Conservation (phyloP, 2,329 filamentous ascomycete genomes). For the Lachnellula hyalina region DNA sequence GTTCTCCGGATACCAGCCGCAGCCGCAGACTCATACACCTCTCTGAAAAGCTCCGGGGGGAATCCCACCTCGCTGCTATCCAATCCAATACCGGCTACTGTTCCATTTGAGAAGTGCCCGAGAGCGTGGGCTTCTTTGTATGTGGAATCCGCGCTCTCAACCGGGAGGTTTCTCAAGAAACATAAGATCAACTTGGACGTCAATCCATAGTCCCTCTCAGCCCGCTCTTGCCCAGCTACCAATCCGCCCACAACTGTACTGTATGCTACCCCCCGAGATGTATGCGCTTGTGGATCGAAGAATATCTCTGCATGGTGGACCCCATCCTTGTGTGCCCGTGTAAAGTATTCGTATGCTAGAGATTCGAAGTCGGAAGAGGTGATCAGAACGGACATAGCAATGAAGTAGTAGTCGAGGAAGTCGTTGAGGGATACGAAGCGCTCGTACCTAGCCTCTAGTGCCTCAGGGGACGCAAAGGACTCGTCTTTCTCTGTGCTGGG, state of each 20-base stretch:
- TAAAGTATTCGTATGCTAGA: slow-evolving; percentile 67
- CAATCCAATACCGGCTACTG: slow-evolving; percentile 59
- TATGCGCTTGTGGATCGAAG: slow-evolving; percentile 76
- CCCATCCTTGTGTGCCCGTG: slow-evolving; percentile 55
- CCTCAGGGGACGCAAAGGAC: slow-evolving; percentile 55
- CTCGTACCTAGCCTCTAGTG: slow-evolving; percentile 59
- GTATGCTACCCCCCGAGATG: slow-evolving; percentile 56
- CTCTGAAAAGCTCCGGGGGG: slow-evolving; percentile 54
- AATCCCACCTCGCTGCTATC: slow-evolving; percentile 58
- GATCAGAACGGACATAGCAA: slow-evolving; percentile 65
- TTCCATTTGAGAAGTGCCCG: slow-evolving; percentile 45
- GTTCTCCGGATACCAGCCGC: slow-evolving; percentile 55
- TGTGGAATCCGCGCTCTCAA: slow-evolving; percentile 46
- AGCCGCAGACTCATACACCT: slow-evolving; percentile 53
- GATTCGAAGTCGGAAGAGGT: slow-evolving; percentile 64
- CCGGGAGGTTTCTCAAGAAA: slow-evolving; percentile 65
- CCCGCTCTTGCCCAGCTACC: slow-evolving; percentile 51
- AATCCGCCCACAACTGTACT: slow-evolving; percentile 61
- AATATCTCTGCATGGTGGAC: slow-evolving; percentile 73
- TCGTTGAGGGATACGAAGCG: slow-evolving; percentile 67
- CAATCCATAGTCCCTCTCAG: slow-evolving; percentile 58
- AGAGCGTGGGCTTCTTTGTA: slow-evolving; percentile 38
- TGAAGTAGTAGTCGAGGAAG: slow-evolving; percentile 75
- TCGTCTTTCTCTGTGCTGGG: slow-evolving; percentile 50
- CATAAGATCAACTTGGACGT: slow-evolving; percentile 65